These are phyloP conservation scores for Paxillus rubicundulus DNA, from an alignment of 768 basidiomycete genomes.

Conservation along the genomic window DNA sequence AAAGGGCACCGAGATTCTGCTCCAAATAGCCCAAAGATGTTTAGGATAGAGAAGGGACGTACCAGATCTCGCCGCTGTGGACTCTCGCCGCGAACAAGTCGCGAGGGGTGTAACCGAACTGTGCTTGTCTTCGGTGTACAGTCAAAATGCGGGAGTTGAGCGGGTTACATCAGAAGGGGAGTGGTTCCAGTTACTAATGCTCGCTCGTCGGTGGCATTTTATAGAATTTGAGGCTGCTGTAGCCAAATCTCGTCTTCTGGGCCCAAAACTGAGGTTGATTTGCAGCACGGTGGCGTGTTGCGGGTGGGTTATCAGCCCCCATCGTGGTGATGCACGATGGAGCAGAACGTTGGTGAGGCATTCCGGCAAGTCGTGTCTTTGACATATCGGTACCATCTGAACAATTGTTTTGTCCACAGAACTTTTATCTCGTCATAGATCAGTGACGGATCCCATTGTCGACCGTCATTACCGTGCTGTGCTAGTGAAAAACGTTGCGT, in stretches of 20 bases:
- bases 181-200: constrained; percentile 12
- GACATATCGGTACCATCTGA: constrained; percentile 25
- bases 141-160: constrained; percentile 7
- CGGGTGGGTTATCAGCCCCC: constrained; percentile 18
- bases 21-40: constrained; percentile 19
- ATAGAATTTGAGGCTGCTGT: constrained; percentile 19
- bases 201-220: constrained; percentile 19
- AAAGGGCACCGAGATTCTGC: not conserved
- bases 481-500: constrained; percentile 7
- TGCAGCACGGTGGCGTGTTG: constrained; percentile 10
- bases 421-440: constrained; percentile 17
- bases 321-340: constrained; percentile 25
- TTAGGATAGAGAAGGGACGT: constrained; percentile 11
- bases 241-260: constrained; percentile 11
- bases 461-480: constrained; percentile 6
- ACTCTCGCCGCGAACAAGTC: not conserved
- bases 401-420: constrained; percentile 25
- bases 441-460: constrained; percentile 17
- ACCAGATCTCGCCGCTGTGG: constrained; percentile 5
- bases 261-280: not conserved
- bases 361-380: constrained; percentile 24
- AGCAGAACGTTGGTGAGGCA: constrained; percentile 21
- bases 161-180: not conserved
- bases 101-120: not conserved
- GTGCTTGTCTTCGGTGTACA: not conserved